phyloP scores from a whole-genome alignment of 2,329 filamentous ascomycete species.

The Allantophomopsis cytisporea region DNA sequence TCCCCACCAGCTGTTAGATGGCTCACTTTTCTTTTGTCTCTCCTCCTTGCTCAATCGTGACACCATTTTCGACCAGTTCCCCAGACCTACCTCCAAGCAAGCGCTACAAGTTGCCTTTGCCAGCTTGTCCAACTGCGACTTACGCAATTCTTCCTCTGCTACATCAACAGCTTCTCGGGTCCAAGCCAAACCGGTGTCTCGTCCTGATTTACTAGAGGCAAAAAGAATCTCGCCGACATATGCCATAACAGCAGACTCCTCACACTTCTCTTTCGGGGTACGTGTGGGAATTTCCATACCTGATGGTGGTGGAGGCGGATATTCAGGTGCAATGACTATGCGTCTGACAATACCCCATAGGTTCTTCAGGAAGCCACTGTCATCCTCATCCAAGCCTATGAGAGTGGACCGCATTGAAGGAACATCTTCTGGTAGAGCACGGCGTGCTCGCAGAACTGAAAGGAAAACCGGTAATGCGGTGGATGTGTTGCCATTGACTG shows the following conservation, averaged over 20 bases:
- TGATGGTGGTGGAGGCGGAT: conserved; percentile 56
- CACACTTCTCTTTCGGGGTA: conserved; percentile 53
- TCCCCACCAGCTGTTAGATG: conserved; percentile 6
- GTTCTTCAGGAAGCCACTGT: conserved; percentile 9
- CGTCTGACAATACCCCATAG: conserved; percentile 15
- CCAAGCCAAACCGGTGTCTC: conserved; percentile 71
- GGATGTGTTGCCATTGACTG: conserved; percentile 50
- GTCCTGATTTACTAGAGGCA: conserved; percentile 36
- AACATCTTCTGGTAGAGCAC: conserved; percentile 34
- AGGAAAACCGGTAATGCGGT: conserved; percentile 72
- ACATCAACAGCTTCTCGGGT: conserved; percentile 77
- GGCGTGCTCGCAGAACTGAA: conserved; percentile 68
- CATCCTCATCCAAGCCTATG: conserved; percentile 5
- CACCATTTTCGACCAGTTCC: conserved; percentile 79
- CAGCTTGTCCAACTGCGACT: conserved; percentile 18
- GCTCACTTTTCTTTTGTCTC: conserved; percentile 7
- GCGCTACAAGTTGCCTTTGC: conserved; percentile 54
- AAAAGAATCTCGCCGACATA: conserved; percentile 94
- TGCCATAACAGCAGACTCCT: conserved; percentile 74
- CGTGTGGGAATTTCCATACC: conserved; percentile 57
- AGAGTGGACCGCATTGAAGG: conserved; percentile 7
- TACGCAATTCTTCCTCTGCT: conserved; percentile 57
- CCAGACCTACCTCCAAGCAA: conserved; percentile 63
- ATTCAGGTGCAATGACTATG: conserved; percentile 37
- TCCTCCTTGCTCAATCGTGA: conserved; percentile 34